Conservation (phyloP, 2,329 filamentous ascomycete species). For the Conoideocrella luteorostrata region DNA sequence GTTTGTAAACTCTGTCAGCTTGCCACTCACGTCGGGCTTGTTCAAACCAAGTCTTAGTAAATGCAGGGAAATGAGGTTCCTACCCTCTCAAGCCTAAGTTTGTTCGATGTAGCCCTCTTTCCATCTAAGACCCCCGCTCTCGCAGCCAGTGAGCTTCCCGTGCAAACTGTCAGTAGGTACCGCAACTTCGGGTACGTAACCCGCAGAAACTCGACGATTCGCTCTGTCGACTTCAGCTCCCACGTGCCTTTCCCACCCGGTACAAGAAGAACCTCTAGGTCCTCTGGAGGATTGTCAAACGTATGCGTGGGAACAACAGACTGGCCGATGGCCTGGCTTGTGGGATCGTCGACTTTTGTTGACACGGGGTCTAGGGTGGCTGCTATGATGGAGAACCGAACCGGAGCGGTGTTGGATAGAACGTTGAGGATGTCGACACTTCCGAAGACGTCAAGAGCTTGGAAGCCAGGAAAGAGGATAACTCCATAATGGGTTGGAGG, state of each 20-base stretch:
- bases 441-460: conserved; percentile 35
- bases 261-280: conserved; percentile 32
- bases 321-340: conserved; percentile 20
- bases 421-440: conserved; percentile 28
- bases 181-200: conserved; percentile 34
- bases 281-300: conserved; percentile 24
- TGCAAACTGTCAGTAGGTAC: conserved; percentile 57
- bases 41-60: too few species aligned
- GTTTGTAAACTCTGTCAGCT: too few species aligned
- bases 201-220: conserved; percentile 35
- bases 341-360: conserved; percentile 11
- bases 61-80: too few species aligned
- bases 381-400: conserved; percentile 22
- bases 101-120: conserved; percentile 56
- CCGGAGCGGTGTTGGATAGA: conserved; percentile 14
- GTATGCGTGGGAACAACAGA: conserved; percentile 30
- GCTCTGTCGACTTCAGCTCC: too few species aligned
- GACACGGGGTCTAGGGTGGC: conserved; percentile 22
- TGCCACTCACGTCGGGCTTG: too few species aligned
- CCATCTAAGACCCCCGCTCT: conserved; percentile 50
- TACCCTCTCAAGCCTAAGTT: conserved; percentile 39
- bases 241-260: too few species aligned
- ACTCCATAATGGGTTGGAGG: conserved; percentile 21
- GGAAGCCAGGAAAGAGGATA: conserved; percentile 29
- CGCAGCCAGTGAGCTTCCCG: conserved; percentile 49